These are phyloP conservation scores for Termitomyces eurrhizus DNA, from an alignment of 768 basidiomycete genomes.

Conservation along the genomic window DNA sequence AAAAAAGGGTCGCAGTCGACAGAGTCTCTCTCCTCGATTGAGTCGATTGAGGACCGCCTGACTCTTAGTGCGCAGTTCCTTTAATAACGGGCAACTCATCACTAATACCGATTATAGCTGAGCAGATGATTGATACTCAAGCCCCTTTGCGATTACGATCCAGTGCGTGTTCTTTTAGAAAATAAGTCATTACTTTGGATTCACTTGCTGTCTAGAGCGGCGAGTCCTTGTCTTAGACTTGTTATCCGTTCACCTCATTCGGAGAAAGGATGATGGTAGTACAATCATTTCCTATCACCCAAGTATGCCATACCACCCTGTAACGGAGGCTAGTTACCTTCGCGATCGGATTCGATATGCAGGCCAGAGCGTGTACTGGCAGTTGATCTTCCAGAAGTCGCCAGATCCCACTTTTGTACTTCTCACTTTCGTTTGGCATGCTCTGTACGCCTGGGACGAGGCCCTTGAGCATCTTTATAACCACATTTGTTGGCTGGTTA, in stretches of 20 bases:
- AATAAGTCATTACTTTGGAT: neutral
- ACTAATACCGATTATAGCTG: conserved; percentile 14
- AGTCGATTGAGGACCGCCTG: conserved; percentile 13
- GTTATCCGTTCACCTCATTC: conserved; percentile 45
- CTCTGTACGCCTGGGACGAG: conserved; percentile 25
- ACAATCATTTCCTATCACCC: conserved; percentile 52
- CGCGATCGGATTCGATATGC: conserved; percentile 47
- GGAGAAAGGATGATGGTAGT: conserved; percentile 38
- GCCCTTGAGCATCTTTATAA: conserved; percentile 22
- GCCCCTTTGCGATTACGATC: conserved; percentile 33
- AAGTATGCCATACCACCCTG: conserved; percentile 26
- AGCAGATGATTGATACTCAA: conserved; percentile 36
- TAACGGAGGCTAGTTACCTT: conserved; percentile 38
- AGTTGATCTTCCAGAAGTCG: conserved; percentile 20
- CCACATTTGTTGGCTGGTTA: conserved; percentile 22
- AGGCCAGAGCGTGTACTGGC: conserved; percentile 27
- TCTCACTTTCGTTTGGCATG: conserved; percentile 23
- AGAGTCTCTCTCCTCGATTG: conserved; percentile 3
- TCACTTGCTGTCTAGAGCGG: conserved; percentile 16
- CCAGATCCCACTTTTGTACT: conserved; percentile 24
- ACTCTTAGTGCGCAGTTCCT: conserved; percentile 14
- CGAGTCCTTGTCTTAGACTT: conserved; percentile 41
- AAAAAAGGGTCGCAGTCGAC: conserved; percentile 3
- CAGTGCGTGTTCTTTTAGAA: conserved; percentile 17
- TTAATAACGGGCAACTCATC: neutral